Evolutionary conservation across 177 flowering plant genomes (phyloP).

Genomic region (Tripterygium wilfordii): DNA sequence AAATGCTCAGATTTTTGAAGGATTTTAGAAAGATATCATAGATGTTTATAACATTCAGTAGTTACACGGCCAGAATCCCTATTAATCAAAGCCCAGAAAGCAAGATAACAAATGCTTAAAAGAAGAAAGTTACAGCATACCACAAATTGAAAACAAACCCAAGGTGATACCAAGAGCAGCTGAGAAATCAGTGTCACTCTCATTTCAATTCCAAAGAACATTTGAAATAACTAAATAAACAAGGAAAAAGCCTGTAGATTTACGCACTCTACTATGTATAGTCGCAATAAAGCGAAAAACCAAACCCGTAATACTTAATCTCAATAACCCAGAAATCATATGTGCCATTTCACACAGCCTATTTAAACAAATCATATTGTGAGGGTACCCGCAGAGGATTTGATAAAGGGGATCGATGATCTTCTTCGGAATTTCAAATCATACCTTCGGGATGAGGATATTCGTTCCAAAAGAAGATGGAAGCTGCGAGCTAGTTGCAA

Average conservation of each 20-base stretch:
- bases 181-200: slow-evolving; percentile 21
- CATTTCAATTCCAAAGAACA: not conserved
- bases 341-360: not conserved
- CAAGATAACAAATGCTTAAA: not conserved
- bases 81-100: too few species aligned
- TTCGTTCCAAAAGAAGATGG: too few species aligned
- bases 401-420: slow-evolving; percentile 70
- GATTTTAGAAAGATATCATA: too few species aligned
- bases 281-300: too few species aligned
- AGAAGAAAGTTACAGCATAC: slow-evolving; percentile 27
- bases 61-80: too few species aligned
- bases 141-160: slow-evolving; percentile 87
- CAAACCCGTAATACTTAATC: too few species aligned
- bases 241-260: not conserved
- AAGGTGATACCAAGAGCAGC: slow-evolving; percentile 81
- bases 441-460: too few species aligned
- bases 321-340: not conserved
- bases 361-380: not conserved
- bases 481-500: too few species aligned
- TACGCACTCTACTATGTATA: too few species aligned
- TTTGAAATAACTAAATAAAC: not conserved
- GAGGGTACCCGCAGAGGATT: slow-evolving; percentile 59
- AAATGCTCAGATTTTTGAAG: too few species aligned
- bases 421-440: slow-evolving; percentile 53
- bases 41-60: too few species aligned